Evolutionary conservation across 1,139 yeast genomes (phyloP), one percentile per base, ranked within the genome.

Genomic region (Pichia norvegensis): DNA sequence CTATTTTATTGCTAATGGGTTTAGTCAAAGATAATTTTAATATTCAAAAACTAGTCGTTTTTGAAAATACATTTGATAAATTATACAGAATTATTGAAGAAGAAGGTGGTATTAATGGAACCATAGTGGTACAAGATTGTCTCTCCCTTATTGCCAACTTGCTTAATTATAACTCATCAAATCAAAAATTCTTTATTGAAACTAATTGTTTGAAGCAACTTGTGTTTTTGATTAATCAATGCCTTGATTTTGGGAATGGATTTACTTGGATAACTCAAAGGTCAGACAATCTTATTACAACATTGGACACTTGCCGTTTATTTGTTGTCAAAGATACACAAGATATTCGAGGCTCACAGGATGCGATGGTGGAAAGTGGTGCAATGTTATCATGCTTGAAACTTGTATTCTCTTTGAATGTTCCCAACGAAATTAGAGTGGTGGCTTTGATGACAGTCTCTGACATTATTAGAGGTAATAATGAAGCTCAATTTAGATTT

Each of bases 21-120:
- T 71, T 92, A 3, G 95, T 81, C 9, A 81, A 83, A 54, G 85
- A 85, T 50, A 87, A 88, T 57, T 78, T 81, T 52, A 94, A 87
- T 60, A 81, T 92, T 37, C 98, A 94, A 62, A 90, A 90, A 60
- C 69, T 92, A 21, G 95, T 92, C 16, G 98, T 95, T 0, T 94
- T 94, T 60, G 97, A 92, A 62, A 90, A 87, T 53, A 84, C 95
- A 0, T 90, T 92, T 60, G 97, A 87, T 53, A 78, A 74, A 52
- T 66, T 90, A 17, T 88, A 92, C 57, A 73, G 70, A 36, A 84
- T 92, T 14, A 81, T 92, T 23, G 80, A 79, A 25, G 84, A 79
- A 53, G 97, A 92, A 63, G 97, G 96, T 19, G 96, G 96, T 0
- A 73, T 88, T 11, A 73, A 90, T 48, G 97, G 95, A 8, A 88